A percentile compares a stretch with the other conserved stretches of the same genome.
Conservation (phyloP, 345 rosid genomes). For the Theobroma cacao region DNA sequence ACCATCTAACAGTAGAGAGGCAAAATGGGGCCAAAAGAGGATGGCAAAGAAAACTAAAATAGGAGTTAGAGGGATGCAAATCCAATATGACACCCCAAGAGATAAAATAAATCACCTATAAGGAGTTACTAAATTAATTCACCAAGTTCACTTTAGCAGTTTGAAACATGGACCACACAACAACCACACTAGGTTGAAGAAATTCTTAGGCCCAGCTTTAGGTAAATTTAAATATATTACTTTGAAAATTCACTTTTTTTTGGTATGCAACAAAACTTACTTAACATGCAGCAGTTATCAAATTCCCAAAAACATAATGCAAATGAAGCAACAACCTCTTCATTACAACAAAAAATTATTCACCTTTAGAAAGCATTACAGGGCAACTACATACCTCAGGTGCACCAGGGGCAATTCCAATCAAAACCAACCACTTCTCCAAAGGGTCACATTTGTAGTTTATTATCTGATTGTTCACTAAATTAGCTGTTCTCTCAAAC, state of each 20-base stretch:
- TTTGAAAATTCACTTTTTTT: not conserved
- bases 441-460: constrained; percentile 92
- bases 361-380: not conserved
- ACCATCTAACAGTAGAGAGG: not conserved
- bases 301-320: not conserved
- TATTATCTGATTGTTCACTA: constrained; percentile 91
- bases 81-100: not conserved
- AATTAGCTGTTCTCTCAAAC: constrained; percentile 96
- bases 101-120: not conserved
- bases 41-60: not conserved
- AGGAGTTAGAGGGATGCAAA: not conserved
- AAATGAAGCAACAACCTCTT: not conserved
- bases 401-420: constrained; percentile 98
- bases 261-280: not conserved
- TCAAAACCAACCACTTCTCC: constrained; percentile 95
- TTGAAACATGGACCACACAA: not conserved
- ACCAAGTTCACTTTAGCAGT: not conserved
- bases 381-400: constrained; percentile 66
- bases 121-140: not conserved
- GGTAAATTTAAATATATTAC: not conserved
- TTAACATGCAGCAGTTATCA: not conserved
- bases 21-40: not conserved
- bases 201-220: not conserved
- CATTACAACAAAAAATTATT: not conserved
- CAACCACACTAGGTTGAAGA: not conserved